Evolutionary conservation across 2,329 filamentous ascomycete species (phyloP).

Genomic region (Nemania abortiva): DNA sequence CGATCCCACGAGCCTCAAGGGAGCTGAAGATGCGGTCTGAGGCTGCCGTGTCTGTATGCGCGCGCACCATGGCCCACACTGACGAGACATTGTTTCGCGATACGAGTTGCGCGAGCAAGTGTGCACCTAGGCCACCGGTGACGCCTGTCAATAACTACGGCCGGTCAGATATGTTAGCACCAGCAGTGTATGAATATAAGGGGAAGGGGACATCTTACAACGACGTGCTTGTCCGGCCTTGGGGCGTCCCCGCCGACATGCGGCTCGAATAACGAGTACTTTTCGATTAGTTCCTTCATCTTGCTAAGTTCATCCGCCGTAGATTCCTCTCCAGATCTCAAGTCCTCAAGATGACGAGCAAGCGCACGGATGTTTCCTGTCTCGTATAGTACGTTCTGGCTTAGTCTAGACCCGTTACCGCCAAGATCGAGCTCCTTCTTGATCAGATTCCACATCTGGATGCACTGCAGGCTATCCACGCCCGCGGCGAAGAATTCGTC

Average conservation of each 20-base stretch:
- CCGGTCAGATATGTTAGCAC: constrained; percentile 6
- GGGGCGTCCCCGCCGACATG: constrained; percentile 25
- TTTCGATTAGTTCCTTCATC: constrained; percentile 28
- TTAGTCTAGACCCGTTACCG: constrained; percentile 36
- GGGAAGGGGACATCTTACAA: constrained; percentile 33
- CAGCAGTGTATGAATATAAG: constrained; percentile 1
- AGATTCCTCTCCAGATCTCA: constrained; percentile 37
- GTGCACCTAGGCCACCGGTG: constrained; percentile 71
- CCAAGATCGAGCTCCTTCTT: constrained; percentile 46
- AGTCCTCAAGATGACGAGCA: constrained; percentile 37
- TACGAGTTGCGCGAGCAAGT: constrained; percentile 68
- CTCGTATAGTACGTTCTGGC: constrained; percentile 51
- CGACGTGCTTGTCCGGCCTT: constrained; percentile 42
- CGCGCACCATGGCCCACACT: constrained; percentile 64
- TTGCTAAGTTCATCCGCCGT: constrained; percentile 33
- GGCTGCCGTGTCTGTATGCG: constrained; percentile 52
- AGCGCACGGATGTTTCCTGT: constrained; percentile 45
- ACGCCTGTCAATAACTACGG: constrained; percentile 67
- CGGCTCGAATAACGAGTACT: constrained; percentile 26
- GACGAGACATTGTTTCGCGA: constrained; percentile 66
- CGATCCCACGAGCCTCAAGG: constrained; percentile 53
- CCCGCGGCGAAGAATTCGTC: constrained; percentile 50
- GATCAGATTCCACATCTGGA: constrained; percentile 44
- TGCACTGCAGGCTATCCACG: constrained; percentile 49
- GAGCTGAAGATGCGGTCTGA: constrained; percentile 49